Conservation (phyloP, 495 filamentous ascomycete genomes). For the Tuber indicum region DNA sequence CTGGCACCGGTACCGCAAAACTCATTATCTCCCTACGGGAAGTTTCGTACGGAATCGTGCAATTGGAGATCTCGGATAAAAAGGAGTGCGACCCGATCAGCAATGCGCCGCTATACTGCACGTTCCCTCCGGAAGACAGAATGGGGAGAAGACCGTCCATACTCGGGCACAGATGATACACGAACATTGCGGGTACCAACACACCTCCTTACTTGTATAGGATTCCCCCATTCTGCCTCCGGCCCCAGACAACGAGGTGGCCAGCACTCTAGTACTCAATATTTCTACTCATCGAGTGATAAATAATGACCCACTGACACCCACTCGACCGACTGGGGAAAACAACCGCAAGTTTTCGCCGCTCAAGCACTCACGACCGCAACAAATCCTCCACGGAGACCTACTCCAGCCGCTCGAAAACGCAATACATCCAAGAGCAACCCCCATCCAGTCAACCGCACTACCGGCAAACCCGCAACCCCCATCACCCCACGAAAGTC, state of each 20-base stretch:
- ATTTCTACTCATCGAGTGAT: background rate
- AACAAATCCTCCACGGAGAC: background rate
- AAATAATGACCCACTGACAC: background rate
- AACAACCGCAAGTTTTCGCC: too few relatives aligned
- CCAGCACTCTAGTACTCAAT: too few relatives aligned
- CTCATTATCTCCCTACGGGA: background rate
- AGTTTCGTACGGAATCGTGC: background rate
- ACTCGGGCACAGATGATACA: background rate
- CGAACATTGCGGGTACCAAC: background rate
- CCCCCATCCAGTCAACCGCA: background rate
- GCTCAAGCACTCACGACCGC: too few relatives aligned
- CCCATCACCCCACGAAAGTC: background rate
- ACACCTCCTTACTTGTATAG: background rate
- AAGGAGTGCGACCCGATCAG: background rate
- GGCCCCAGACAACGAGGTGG: too few relatives aligned
- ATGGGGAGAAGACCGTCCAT: background rate
- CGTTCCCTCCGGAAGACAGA: background rate
- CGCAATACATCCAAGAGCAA: too few relatives aligned
- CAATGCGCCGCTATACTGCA: background rate
- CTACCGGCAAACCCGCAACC: too few relatives aligned
- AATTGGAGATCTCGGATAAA: background rate
- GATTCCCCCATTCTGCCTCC: background rate
- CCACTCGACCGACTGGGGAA: too few relatives aligned
- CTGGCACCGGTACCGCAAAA: background rate
- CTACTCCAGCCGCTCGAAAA: too few relatives aligned